Percentiles rank a stretch among this genome's conserved stretches.
phyloP scores from a whole-genome alignment of 805 yeast genomes.

The Candida germanica region DNA sequence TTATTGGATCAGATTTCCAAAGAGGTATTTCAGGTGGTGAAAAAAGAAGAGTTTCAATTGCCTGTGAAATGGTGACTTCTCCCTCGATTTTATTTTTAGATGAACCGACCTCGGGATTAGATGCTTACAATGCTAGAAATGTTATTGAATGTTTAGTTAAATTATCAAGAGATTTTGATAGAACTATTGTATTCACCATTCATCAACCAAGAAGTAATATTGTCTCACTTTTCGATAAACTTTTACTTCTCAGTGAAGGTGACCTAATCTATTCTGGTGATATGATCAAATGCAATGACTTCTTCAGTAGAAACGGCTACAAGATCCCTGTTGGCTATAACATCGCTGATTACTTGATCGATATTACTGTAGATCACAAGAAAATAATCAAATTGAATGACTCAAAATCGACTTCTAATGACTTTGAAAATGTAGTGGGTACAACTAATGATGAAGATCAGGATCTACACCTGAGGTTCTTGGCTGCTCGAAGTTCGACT shows the following conservation, averaged over 20 bases:
- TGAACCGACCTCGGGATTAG: conserved; percentile 94
- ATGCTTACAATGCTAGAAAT: conserved; percentile 87
- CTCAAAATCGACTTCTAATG: conserved; percentile 8
- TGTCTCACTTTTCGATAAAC: conserved; percentile 83
- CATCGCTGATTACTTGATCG: conserved; percentile 90
- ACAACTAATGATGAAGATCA: conserved; percentile 12
- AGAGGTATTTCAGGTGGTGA: conserved; percentile 77
- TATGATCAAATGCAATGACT: conserved; percentile 70
- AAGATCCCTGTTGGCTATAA: conserved; percentile 87
- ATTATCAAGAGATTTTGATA: conserved; percentile 72
- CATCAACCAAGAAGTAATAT: conserved; percentile 97
- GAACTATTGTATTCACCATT: conserved; percentile 89
- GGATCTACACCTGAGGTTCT: conserved; percentile 30
- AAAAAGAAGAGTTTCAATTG: conserved; percentile 79
- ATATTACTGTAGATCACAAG: conserved; percentile 71
- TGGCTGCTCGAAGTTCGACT: conserved; percentile 17
- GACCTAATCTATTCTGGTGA: conserved; percentile 84
- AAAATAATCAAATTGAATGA: conserved; percentile 24
- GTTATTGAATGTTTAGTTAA: conserved; percentile 83
- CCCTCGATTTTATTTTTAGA: conserved; percentile 74
- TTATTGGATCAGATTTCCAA: conserved; percentile 84
- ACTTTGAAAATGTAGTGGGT: conserved; percentile 12
- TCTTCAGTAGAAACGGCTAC: conserved; percentile 72
- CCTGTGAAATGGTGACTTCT: conserved; percentile 71
- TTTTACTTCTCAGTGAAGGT: conserved; percentile 80